phyloP scores from a whole-genome alignment of 306 rosid species.

The Quercus robur region DNA sequence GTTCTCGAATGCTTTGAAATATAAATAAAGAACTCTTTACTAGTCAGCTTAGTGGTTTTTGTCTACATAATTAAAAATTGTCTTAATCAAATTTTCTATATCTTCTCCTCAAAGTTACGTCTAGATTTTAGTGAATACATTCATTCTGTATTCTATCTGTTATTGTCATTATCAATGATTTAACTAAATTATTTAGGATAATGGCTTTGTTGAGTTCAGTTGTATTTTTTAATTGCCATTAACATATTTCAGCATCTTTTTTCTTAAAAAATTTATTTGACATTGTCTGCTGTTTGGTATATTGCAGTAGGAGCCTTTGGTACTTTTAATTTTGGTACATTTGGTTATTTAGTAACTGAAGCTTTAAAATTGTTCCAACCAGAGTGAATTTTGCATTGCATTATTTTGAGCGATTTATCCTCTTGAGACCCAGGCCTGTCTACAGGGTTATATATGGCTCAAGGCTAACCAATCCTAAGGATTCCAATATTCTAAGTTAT shows the following conservation, averaged over 20 bases:
- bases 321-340: background rate
- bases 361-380: background rate
- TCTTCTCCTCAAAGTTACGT: background rate
- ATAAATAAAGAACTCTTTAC: background rate
- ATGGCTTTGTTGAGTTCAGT: background rate
- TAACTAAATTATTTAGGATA: background rate
- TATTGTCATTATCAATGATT: background rate
- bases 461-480: background rate
- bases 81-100: background rate
- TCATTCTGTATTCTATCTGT: background rate
- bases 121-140: background rate
- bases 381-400: background rate
- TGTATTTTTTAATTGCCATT: background rate
- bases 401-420: background rate
- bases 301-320: background rate
- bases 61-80: background rate
- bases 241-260: background rate
- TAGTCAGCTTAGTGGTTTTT: background rate
- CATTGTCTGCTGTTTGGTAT: background rate
- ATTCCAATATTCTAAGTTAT: background rate
- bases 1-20: background rate
- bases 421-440: too few species aligned
- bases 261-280: background rate
- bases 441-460: too few species aligned
- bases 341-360: background rate